These are phyloP conservation scores for Phytophthora sojae DNA, from an alignment of 352 stramenopile species.

Conservation along the genomic window DNA sequence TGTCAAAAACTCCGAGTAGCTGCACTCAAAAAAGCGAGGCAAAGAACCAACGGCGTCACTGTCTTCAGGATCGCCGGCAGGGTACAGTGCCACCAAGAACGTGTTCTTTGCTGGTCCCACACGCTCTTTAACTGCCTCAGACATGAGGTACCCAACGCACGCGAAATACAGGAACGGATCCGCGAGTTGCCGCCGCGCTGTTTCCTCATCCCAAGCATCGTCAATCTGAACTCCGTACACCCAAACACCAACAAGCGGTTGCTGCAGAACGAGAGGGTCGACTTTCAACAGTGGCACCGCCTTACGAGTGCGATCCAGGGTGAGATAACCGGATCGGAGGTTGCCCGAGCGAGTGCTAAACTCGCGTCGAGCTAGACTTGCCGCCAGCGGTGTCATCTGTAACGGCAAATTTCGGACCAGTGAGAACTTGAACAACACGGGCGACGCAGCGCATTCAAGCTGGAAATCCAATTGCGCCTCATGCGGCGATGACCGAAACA, in stretches of 20 bases:
- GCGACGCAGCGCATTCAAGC: constrained; percentile 46
- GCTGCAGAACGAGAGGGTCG: constrained; percentile 72
- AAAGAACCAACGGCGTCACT: constrained; percentile 40
- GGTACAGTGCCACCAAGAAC: constrained; percentile 77
- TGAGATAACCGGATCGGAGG: constrained; percentile 68
- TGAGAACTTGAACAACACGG: constrained; percentile 57
- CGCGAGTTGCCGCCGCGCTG: constrained; percentile 40
- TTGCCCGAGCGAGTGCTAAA: constrained; percentile 43
- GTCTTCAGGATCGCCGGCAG: constrained; percentile 21
- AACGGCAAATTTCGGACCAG: constrained; percentile 77
- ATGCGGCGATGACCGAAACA: constrained; percentile 46
- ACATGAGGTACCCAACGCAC: constrained; percentile 64
- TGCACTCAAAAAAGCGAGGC: constrained; percentile 81
- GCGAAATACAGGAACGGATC: constrained; percentile 69
- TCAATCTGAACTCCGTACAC: constrained; percentile 70
- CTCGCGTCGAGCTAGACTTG: constrained; percentile 63
- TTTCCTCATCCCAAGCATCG: constrained; percentile 55
- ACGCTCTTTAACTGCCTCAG: constrained; percentile 65
- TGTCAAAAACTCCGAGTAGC: constrained; percentile 40
- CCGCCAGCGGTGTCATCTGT: constrained; percentile 78
- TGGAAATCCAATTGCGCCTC: constrained; percentile 55
- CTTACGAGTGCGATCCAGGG: constrained; percentile 78
- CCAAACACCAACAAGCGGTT: constrained; percentile 78
- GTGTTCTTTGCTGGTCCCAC: constrained; percentile 59
- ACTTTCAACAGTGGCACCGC: constrained; percentile 77